phyloP scores from a whole-genome alignment of 75 land plant genomes.

The Adiantum capillusveneris region DNA sequence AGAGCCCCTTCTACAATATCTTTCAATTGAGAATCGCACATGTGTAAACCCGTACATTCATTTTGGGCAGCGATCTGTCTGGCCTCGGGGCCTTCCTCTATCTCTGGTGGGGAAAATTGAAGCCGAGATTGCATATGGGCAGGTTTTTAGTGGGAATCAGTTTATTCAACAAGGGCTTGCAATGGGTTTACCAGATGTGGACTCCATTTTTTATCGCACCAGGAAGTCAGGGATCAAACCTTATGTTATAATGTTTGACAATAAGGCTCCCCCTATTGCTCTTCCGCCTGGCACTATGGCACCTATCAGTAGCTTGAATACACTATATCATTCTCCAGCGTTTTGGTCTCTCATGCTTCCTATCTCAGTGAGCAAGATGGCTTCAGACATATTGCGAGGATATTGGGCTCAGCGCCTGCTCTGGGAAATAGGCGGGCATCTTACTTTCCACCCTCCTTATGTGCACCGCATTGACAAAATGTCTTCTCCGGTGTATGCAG shows the following conservation, averaged over 20 bases:
- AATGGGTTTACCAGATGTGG: conserved; percentile 92
- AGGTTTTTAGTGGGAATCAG: conserved; percentile 70
- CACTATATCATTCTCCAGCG: conserved; percentile 68
- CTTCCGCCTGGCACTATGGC: conserved; percentile 89
- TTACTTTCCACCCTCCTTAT: conserved; percentile 84
- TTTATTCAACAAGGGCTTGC: conserved; percentile 94
- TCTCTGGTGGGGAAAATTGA: conserved; percentile 55
- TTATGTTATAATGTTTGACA: conserved; percentile 72
- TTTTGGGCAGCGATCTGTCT: conserved; percentile 95
- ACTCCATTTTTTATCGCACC: conserved; percentile 88
- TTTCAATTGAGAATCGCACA: conserved; percentile 29
- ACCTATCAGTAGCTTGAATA: conserved; percentile 88
- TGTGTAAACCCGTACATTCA: conserved; percentile 91
- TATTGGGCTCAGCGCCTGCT: conserved; percentile 93
- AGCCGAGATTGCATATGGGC: conserved; percentile 78
- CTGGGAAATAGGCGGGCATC: conserved; percentile 93
- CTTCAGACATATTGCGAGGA: conserved; percentile 83
- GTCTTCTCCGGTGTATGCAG: conserved; percentile 55
- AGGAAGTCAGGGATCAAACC: conserved; percentile 63
- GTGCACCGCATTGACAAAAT: conserved; percentile 46
- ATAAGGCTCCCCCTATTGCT: conserved; percentile 74
- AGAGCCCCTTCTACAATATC: conserved; percentile 67
- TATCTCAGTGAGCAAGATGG: conserved; percentile 74
- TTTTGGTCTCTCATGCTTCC: conserved; percentile 95
- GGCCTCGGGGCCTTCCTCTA: conserved; percentile 93